Evolutionary conservation across 2,329 filamentous ascomycete species (phyloP), one percentile per base, ranked within the genome.

Genomic region (Colletotrichum navitas): DNA sequence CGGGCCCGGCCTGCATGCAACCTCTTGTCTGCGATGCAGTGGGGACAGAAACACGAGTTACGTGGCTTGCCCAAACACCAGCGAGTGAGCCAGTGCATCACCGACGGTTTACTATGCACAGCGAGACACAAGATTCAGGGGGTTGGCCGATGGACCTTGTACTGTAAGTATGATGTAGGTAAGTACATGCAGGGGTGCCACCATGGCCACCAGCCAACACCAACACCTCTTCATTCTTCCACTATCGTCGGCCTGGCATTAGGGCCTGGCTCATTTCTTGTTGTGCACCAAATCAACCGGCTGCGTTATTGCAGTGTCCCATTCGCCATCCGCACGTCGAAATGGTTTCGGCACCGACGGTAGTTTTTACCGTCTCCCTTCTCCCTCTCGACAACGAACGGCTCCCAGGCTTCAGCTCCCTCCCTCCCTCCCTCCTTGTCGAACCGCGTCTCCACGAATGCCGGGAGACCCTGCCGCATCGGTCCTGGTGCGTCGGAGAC

Each of bases 401-500:
- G 56, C 32, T 58, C 61, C 52, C 36, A 59, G 26, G 55, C 58
- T 8, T 39, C 43, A 63, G 39, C 69, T 47, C 54, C 69, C 54
- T 45, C 21, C 41, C 54, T 45, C 21, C 41, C 10, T 43, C 39
- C 39, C 5, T 41, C 47, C 29, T 29, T 29, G 29, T 41, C 52
- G 47, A 65, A 55, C 45, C 8, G 29, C 39, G 60, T 70, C 54
- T 34, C 60, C 70, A 61, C 29, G 56, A 49, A 59, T 32, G 1
- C 65, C 65, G 68, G 65, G 32, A 55, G 59, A 54, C 45, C 65
- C 68, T 72, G 60, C 70, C 67, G 55, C 61, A 71, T 72, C 55
- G 41, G 70, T 69, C 29, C 56, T 72, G 67, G 70, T 65, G 66
- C 21, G 66, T 72, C 66, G 66, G 70, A 66, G 70, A 72, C 47